Conservation (phyloP, 768 basidiomycete species). For the Rhodotorula sphaerocarpa region DNA sequence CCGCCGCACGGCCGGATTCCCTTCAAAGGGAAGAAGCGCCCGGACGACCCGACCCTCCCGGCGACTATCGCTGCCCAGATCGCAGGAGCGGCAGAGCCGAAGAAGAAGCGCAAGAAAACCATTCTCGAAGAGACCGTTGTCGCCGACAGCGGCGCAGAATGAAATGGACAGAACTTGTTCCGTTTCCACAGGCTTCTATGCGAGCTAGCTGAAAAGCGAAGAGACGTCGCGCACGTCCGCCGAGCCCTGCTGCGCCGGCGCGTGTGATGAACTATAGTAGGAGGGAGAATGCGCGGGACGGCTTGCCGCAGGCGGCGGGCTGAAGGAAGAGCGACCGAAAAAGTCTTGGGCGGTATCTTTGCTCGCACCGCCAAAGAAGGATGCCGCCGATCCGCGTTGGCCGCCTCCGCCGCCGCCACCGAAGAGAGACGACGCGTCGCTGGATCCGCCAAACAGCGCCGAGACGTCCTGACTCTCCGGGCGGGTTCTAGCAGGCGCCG, state of each 20-base stretch:
- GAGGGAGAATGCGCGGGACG: too few species aligned
- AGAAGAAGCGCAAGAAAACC: constrained; percentile 15
- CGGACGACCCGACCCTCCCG: constrained; percentile 19
- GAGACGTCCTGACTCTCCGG: not conserved
- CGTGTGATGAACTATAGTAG: too few species aligned
- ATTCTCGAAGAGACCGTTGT: not conserved
- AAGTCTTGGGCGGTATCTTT: too few species aligned
- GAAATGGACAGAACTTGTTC: not conserved
- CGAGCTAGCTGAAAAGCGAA: not conserved
- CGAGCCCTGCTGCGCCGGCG: not conserved
- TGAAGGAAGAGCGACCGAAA: too few species aligned
- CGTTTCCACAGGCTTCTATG: not conserved
- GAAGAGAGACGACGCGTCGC: not conserved
- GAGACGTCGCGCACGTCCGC: not conserved
- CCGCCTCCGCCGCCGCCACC: not conserved
- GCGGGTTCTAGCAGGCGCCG: not conserved
- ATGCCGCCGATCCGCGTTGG: not conserved
- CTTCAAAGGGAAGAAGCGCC: constrained; percentile 25
- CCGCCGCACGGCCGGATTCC: constrained; percentile 14
- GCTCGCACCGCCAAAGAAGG: not conserved
- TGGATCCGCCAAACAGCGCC: not conserved
- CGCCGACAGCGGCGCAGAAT: not conserved
- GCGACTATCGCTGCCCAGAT: constrained; percentile 4
- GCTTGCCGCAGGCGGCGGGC: too few species aligned
- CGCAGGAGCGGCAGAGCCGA: constrained; percentile 7